Conservation (phyloP, 768 basidiomycete species). For the Crepidotus variabilis region DNA sequence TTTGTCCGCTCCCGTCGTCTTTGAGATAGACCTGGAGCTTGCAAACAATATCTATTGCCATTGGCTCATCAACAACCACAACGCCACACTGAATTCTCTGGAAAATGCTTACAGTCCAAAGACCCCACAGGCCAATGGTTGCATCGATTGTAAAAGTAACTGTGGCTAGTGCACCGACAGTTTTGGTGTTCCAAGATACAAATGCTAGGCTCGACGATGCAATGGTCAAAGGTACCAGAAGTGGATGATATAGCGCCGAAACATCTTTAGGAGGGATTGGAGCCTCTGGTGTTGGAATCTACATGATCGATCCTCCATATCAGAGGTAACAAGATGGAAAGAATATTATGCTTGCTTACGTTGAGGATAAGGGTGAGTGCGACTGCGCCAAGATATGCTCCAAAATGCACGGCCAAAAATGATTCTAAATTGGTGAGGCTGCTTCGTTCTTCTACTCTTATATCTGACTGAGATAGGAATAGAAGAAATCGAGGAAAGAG, state of each 20-base stretch:
- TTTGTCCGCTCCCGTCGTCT: slow-evolving; percentile 79
- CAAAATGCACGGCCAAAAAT: slow-evolving; percentile 66
- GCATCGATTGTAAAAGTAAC: slow-evolving; percentile 47
- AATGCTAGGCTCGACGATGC: slow-evolving; percentile 55
- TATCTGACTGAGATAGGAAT: slow-evolving; percentile 53
- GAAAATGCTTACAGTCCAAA: slow-evolving; percentile 57
- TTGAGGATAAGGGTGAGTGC: slow-evolving; percentile 56
- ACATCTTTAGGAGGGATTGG: slow-evolving; percentile 23
- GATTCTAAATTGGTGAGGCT: slow-evolving; percentile 63
- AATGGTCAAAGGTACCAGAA: slow-evolving; percentile 57
- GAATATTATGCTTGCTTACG: slow-evolving; percentile 31
- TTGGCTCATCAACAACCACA: background rate
- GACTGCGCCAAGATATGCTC: slow-evolving; percentile 54
- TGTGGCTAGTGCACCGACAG: slow-evolving; percentile 54
- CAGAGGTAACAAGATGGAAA: slow-evolving; percentile 4
- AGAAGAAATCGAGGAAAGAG: slow-evolving; percentile 64
- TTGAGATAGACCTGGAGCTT: slow-evolving; percentile 51
- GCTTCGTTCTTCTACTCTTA: slow-evolving; percentile 7
- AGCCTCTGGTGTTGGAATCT: slow-evolving; percentile 47
- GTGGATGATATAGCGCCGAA: slow-evolving; percentile 44
- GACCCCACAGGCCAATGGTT: slow-evolving; percentile 58
- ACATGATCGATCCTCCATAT: background rate
- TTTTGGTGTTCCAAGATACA: slow-evolving; percentile 58
- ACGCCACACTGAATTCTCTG: slow-evolving; percentile 1
- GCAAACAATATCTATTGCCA: slow-evolving; percentile 63